A percentile compares a stretch with the other conserved stretches of the same genome.
These are phyloP conservation scores for Vitis hybrid DNA, from an alignment of 177 flowering plant genomes.

Conservation along the genomic window DNA sequence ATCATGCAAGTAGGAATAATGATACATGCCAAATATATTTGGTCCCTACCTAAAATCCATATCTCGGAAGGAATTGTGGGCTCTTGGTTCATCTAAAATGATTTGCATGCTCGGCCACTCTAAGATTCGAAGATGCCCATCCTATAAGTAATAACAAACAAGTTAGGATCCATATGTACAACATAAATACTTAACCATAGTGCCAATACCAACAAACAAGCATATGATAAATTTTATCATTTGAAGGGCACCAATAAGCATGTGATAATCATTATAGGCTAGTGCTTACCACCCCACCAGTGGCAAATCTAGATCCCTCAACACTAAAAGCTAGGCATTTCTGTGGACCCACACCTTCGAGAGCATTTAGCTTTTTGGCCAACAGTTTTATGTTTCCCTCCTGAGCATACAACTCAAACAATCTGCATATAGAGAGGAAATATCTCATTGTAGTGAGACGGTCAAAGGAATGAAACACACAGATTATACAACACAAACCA, in stretches of 20 bases:
- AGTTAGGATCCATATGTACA: neutral
- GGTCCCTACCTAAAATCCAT: constrained; percentile 80
- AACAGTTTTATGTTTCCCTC: constrained; percentile 48
- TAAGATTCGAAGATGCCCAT: constrained; percentile 88
- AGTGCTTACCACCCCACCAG: constrained; percentile 80
- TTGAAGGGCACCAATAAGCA: too few relatives aligned
- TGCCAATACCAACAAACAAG: neutral
- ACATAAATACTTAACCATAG: neutral
- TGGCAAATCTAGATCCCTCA: constrained; percentile 88
- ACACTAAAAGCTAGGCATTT: constrained; percentile 81
- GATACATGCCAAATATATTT: neutral
- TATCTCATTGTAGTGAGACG: neutral
- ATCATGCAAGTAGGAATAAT: neutral
- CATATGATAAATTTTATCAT: neutral
- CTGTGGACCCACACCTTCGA: constrained; percentile 77
- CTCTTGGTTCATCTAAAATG: constrained; percentile 80
- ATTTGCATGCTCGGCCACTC: constrained; percentile 85
- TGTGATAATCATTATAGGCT: neutral
- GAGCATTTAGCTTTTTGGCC: constrained; percentile 52
- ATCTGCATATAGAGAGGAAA: constrained; percentile 41
- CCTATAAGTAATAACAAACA: constrained; percentile 40
- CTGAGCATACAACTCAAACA: constrained; percentile 57
- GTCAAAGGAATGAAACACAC: neutral
- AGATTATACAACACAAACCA: neutral
- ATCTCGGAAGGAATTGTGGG: constrained; percentile 82